These are phyloP conservation scores for Euptelea pleiosperma DNA, from an alignment of 164 flowering plant species.

Conservation along the genomic window DNA sequence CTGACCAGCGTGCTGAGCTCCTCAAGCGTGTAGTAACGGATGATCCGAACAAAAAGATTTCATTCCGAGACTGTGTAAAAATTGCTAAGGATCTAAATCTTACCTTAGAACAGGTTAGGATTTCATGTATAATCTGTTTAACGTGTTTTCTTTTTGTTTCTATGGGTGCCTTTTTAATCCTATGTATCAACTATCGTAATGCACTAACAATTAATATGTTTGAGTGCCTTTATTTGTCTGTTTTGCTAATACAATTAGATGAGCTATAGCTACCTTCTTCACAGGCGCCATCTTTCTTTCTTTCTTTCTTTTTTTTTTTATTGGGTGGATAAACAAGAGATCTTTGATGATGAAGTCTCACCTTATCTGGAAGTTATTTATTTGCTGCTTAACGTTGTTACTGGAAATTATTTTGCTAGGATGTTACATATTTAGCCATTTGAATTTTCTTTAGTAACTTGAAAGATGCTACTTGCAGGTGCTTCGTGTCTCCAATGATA, in stretches of 20 bases:
- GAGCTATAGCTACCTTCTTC: too few species aligned
- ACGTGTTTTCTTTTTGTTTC: not conserved
- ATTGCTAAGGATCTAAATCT: conserved; percentile 81
- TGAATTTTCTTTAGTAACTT: not conserved
- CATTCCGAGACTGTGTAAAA: conserved; percentile 58
- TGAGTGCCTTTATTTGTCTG: too few species aligned
- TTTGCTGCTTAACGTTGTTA: too few species aligned
- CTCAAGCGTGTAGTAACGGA: conserved; percentile 50
- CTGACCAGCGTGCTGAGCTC: conserved; percentile 80
- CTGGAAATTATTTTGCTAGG: not conserved
- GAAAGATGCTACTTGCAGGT: conserved; percentile 49
- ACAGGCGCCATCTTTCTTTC: not conserved
- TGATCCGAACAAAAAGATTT: conserved; percentile 46
- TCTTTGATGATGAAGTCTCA: too few species aligned
- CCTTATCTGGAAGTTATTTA: not conserved
- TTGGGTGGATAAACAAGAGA: too few species aligned
- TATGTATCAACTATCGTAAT: too few species aligned
- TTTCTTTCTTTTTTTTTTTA: not conserved
- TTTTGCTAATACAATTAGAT: too few species aligned
- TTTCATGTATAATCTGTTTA: conserved; percentile 6
- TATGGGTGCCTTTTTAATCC: not conserved
- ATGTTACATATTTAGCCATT: not conserved
- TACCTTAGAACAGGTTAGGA: conserved; percentile 71
- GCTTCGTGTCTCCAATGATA: conserved; percentile 69
- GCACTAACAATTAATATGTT: too few species aligned